Conservation (phyloP, 441 rosid species). For the Flueggea neowawraea region DNA sequence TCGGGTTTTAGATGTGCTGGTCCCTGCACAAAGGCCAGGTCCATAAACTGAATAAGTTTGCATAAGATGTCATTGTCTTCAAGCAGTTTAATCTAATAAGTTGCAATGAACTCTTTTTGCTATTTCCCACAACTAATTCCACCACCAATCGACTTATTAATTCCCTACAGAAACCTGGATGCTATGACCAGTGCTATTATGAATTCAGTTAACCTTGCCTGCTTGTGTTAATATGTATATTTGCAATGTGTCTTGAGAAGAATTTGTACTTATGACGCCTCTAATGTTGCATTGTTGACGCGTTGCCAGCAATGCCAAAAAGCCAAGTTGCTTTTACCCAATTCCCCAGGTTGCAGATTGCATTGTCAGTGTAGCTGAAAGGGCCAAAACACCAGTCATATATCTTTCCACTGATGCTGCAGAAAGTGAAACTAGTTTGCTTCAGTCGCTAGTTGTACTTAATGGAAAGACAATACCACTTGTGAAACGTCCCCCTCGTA, state of each 20-base stretch:
- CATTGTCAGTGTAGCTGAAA: conserved; percentile 65
- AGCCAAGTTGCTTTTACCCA: conserved; percentile 90
- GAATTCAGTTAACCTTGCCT: neutral
- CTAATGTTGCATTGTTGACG: conserved; percentile 10
- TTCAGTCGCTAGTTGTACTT: conserved; percentile 61
- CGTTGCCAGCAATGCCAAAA: conserved; percentile 69
- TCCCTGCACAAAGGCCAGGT: no score
- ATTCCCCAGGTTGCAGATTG: conserved; percentile 97
- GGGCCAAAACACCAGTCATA: conserved; percentile 56
- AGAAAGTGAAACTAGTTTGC: conserved; percentile 78
- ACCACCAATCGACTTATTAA: no score
- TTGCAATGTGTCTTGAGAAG: no score
- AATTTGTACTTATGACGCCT: neutral
- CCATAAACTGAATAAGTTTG: no score
- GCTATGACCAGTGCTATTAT: no score
- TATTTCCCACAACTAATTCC: no score
- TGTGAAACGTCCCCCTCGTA: conserved; percentile 70
- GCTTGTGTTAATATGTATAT: no score
- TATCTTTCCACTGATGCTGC: conserved; percentile 98
- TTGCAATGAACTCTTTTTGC: no score
- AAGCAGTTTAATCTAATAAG: no score
- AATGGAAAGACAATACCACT: conserved; percentile 76
- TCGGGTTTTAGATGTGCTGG: no score
- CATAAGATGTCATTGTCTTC: no score
- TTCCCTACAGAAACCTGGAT: no score